Percentiles rank a stretch among this genome's conserved stretches.
phyloP scores from a whole-genome alignment of 192 early-diverging fungal genomes.

The Bifiguratus adelaidae region DNA sequence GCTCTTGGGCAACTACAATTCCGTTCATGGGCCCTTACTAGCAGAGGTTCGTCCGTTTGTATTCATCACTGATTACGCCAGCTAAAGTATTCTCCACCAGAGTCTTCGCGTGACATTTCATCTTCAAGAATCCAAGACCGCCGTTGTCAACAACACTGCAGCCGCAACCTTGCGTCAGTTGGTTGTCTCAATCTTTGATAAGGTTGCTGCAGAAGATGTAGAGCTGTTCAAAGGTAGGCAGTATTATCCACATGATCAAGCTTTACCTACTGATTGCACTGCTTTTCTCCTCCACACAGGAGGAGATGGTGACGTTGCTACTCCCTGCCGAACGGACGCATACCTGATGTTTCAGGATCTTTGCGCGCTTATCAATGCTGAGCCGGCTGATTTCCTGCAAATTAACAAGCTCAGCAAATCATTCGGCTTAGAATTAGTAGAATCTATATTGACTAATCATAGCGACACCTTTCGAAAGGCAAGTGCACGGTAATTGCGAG shows the following conservation, averaged over 20 bases:
- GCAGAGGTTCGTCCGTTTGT: constrained; percentile 49
- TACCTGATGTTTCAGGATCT: constrained; percentile 84
- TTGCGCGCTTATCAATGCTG: constrained; percentile 64
- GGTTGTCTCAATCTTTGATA: constrained; percentile 79
- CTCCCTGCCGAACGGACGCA: constrained; percentile 69
- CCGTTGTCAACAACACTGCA: constrained; percentile 77
- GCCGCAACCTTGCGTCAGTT: constrained; percentile 77
- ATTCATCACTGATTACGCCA: not conserved
- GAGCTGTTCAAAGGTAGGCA: not conserved
- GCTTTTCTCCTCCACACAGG: not conserved
- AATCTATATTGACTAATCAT: constrained; percentile 78
- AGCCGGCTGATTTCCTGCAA: constrained; percentile 49
- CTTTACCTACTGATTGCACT: not conserved
- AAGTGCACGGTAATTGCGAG: constrained; percentile 3
- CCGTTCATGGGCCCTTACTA: constrained; percentile 69
- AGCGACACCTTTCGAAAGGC: constrained; percentile 63
- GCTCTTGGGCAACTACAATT: constrained; percentile 69
- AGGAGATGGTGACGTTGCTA: not conserved
- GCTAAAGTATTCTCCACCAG: not conserved
- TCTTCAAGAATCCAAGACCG: constrained; percentile 74
- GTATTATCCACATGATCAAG: not conserved
- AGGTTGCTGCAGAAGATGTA: constrained; percentile 55
- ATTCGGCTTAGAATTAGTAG: constrained; percentile 88
- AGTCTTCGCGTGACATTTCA: constrained; percentile 25
- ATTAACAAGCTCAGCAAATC: constrained; percentile 45